phyloP scores from a whole-genome alignment of 1,139 yeast species.

The Geotrichum klebahnii region DNA sequence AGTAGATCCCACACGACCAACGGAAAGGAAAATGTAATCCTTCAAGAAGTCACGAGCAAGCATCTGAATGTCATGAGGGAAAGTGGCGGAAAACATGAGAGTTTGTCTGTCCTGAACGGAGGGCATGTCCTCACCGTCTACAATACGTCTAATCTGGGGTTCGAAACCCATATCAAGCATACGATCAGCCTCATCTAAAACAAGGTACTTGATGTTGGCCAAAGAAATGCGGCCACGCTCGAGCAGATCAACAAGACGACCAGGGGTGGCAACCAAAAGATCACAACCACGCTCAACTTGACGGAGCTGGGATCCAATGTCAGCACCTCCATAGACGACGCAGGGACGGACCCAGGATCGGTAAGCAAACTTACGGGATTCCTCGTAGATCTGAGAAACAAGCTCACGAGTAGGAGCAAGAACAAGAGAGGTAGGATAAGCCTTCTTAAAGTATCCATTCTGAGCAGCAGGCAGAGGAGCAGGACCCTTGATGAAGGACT shows the following conservation, averaged over 20 bases:
- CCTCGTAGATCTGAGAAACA: conserved; percentile 93
- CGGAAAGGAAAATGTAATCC: conserved; percentile 91
- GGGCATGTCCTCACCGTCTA: conserved; percentile 97
- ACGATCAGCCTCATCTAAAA: conserved; percentile 98
- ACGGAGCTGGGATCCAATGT: conserved; percentile 79
- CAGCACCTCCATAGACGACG: conserved; percentile 98
- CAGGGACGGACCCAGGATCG: conserved; percentile 98
- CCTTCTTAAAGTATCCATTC: conserved; percentile 51
- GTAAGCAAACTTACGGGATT: conserved; percentile 91
- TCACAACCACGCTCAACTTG: conserved; percentile 93
- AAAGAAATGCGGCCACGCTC: conserved; percentile 93
- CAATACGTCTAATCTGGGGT: conserved; percentile 97
- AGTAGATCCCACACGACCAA: conserved; percentile 97
- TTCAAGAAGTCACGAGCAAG: conserved; percentile 95
- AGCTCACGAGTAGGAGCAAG: conserved; percentile 99
- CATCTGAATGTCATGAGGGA: conserved; percentile 96
- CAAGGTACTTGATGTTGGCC: conserved; percentile 85
- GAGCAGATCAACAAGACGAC: conserved; percentile 92
- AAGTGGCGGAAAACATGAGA: conserved; percentile 96
- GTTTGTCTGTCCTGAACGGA: conserved; percentile 88
- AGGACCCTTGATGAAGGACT: conserved; percentile 88
- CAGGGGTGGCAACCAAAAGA: conserved; percentile 95
- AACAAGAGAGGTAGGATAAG: conserved; percentile 88
- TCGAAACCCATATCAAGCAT: conserved; percentile 99
- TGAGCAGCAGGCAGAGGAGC: conserved; percentile 50